These are phyloP conservation scores for Penicillium chermesinum DNA, from an alignment of 495 filamentous ascomycete species.

Conservation along the genomic window DNA sequence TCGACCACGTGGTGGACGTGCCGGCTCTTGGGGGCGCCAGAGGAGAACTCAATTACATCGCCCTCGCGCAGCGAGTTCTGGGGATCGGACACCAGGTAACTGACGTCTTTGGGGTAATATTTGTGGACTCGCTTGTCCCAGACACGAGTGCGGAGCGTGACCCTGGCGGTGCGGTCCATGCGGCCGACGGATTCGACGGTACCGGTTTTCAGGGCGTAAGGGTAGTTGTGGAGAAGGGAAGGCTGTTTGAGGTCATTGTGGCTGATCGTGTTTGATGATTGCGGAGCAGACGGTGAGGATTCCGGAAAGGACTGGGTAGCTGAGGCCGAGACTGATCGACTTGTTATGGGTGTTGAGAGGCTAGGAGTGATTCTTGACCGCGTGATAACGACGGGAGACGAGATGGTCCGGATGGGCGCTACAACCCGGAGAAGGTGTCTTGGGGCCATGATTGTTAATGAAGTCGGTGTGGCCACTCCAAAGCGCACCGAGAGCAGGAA, in stretches of 20 bases:
- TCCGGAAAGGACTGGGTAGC: conserved; percentile 9
- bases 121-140: conserved; percentile 41
- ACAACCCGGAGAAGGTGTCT: conserved; percentile 33
- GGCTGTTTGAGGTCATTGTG: conserved; percentile 17
- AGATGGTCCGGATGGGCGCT: conserved; percentile 33
- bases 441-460: conserved; percentile 24
- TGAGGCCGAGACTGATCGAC: conserved; percentile 10
- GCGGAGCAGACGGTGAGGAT: conserved; percentile 1
- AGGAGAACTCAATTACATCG: conserved; percentile 74
- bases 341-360: conserved; percentile 13
- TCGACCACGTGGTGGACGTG: conserved; percentile 72
- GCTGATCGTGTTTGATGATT: conserved; percentile 2
- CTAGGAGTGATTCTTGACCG: conserved; percentile 17
- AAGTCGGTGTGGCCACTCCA: background rate
- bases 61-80: conserved; percentile 65
- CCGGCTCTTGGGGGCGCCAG: conserved; percentile 58
- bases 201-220: conserved; percentile 36
- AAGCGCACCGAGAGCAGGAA: background rate
- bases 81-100: conserved; percentile 68
- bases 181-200: conserved; percentile 43
- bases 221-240: conserved; percentile 35
- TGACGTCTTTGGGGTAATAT: conserved; percentile 35
- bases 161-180: conserved; percentile 43
- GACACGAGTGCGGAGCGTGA: conserved; percentile 29
- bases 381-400: conserved; percentile 23